Conservation (phyloP, 179 eudicot species). For the Silene vulgaris region DNA sequence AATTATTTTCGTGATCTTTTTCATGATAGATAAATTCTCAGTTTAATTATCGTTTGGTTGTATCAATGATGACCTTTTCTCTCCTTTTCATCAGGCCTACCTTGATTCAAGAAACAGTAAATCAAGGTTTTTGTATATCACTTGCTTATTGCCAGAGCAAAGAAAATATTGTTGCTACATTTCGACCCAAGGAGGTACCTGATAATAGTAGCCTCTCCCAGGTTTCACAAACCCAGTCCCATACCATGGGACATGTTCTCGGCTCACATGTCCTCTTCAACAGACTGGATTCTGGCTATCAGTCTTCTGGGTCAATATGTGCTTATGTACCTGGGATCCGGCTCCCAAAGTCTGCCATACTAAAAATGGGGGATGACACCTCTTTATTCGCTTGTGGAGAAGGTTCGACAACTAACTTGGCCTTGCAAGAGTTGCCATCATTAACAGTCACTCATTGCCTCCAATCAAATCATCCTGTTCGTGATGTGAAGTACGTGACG, state of each 20-base stretch:
- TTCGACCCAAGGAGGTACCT: constrained; percentile 61
- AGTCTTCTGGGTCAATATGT: constrained; percentile 41
- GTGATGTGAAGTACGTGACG: constrained; percentile 54
- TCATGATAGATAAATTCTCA: neutral
- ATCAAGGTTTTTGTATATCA: constrained; percentile 85
- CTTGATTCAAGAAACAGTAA: constrained; percentile 52
- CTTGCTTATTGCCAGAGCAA: constrained; percentile 53
- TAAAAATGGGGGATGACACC: constrained; percentile 31
- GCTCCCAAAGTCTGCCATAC: constrained; percentile 63
- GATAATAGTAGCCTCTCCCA: constrained; percentile 42
- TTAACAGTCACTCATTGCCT: constrained; percentile 40
- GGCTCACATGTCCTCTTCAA: constrained; percentile 59
- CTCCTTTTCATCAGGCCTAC: constrained; percentile 42
- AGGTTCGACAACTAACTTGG: constrained; percentile 48
- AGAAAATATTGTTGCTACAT: constrained; percentile 64
- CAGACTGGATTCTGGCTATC: constrained; percentile 39
- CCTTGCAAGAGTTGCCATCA: constrained; percentile 59
- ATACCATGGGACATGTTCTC: constrained; percentile 39
- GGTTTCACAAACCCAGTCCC: constrained; percentile 33
- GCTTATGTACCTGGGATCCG: constrained; percentile 57
- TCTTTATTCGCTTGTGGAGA: constrained; percentile 59
- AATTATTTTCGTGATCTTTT: no score
- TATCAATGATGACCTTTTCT: neutral
- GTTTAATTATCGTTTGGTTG: neutral
- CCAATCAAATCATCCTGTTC: constrained; percentile 42